A percentile compares a stretch with the other conserved stretches of the same genome.
These are phyloP conservation scores for Fusarium drepaniforme DNA, from an alignment of 2,329 filamentous ascomycete species.

Conservation along the genomic window DNA sequence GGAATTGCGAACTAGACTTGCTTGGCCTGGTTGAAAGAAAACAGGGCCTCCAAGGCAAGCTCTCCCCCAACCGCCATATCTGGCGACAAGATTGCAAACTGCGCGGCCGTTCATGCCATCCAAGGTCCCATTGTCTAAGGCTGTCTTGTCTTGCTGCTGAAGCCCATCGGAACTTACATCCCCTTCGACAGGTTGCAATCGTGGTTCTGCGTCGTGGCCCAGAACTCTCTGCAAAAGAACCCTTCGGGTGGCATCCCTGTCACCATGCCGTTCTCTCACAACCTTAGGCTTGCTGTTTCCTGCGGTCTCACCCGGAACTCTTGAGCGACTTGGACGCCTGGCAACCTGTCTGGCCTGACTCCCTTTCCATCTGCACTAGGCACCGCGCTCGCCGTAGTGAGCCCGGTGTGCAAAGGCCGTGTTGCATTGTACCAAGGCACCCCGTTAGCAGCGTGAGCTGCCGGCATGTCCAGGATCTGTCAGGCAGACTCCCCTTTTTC, in stretches of 20 bases:
- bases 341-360: neutral
- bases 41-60: neutral
- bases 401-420: neutral
- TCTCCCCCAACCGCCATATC: neutral
- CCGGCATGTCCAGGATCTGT: neutral
- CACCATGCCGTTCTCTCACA: constrained; percentile 29
- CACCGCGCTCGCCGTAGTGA: neutral
- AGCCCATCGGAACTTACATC: neutral
- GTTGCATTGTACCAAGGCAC: neutral
- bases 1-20: constrained; percentile 10
- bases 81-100: constrained; percentile 7
- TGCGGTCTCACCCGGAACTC: constrained; percentile 31
- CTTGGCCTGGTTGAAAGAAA: neutral
- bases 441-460: neutral
- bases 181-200: neutral
- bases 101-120: neutral
- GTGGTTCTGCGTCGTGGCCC: constrained; percentile 6
- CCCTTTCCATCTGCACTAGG: neutral
- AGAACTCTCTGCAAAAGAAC: constrained; percentile 26
- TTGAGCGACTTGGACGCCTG: constrained; percentile 4
- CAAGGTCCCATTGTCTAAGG: neutral
- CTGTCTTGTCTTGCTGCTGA: neutral
- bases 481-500: neutral
- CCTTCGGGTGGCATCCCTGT: constrained; percentile 23
- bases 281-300: constrained; percentile 12